Conservation (phyloP, 176 grass and related monocot genomes). For the Oryza coarctata region DNA sequence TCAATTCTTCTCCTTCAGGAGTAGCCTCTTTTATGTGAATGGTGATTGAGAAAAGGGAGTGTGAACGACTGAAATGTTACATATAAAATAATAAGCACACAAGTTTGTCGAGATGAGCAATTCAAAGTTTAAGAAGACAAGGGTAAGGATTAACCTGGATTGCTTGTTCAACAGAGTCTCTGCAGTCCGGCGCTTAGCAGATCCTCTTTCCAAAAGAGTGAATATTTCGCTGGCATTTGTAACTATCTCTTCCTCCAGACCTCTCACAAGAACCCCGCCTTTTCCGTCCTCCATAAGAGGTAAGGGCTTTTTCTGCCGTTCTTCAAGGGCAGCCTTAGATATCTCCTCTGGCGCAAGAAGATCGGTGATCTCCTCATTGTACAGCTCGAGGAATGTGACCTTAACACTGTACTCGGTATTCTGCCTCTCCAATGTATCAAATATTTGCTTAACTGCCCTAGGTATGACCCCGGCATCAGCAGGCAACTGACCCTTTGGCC, state of each 20-base stretch:
- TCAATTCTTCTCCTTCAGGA: slow-evolving; percentile 96
- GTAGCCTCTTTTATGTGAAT: slow-evolving; percentile 99
- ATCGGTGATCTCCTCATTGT: slow-evolving; percentile 98
- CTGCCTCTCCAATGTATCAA: slow-evolving; percentile 87
- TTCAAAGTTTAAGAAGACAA: slow-evolving; percentile 13
- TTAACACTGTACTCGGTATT: slow-evolving; percentile 98
- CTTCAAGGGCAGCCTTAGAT: slow-evolving; percentile 72
- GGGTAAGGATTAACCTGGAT: slow-evolving; percentile 64
- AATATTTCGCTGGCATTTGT: slow-evolving; percentile 86
- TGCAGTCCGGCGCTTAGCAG: slow-evolving; percentile 88
- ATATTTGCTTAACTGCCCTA: slow-evolving; percentile 95
- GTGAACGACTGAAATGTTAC: slow-evolving; percentile 78
- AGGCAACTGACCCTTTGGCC: slow-evolving; percentile 67
- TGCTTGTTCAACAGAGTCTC: slow-evolving; percentile 98
- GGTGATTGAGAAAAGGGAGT: slow-evolving; percentile 97
- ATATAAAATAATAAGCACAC: neutral
- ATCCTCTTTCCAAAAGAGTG: slow-evolving; percentile 90
- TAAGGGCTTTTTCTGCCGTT: slow-evolving; percentile 75
- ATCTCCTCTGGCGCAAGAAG: slow-evolving; percentile 93
- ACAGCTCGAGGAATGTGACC: slow-evolving; percentile 93
- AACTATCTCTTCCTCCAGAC: slow-evolving; percentile 95
- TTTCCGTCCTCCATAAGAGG: slow-evolving; percentile 99
- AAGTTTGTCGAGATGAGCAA: slow-evolving; percentile 2
- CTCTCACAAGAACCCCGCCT: slow-evolving; percentile 92
- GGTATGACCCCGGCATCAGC: slow-evolving; percentile 89